Percentiles rank a stretch among this genome's conserved stretches.
Conservation (phyloP, 169 alveolate species). For the Pseudocohnilembus persalinus region DNA sequence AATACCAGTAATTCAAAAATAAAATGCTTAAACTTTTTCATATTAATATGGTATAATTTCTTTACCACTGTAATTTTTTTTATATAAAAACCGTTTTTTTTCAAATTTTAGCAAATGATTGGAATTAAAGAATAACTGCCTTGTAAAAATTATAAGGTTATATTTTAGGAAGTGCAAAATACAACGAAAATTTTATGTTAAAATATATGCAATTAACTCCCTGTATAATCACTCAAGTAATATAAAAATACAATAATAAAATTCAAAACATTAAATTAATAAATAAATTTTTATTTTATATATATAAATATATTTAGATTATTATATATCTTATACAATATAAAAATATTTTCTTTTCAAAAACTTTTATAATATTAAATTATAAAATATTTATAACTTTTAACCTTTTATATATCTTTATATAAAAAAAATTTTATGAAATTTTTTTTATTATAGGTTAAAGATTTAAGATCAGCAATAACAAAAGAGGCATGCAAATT, state of each 20-base stretch:
- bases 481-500: constrained; percentile 24
- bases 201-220: background rate
- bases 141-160: background rate
- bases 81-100: background rate
- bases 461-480: constrained; percentile 26
- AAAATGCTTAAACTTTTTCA: no score
- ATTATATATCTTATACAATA: no score
- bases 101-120: background rate
- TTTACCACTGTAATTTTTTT: no score
- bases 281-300: no score
- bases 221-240: background rate
- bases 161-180: background rate
- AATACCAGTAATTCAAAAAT: background rate
- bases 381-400: background rate
- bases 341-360: no score
- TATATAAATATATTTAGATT: no score
- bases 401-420: no score
- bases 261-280: no score
- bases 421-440: background rate
- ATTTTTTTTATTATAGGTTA: background rate
- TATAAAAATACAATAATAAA: no score
- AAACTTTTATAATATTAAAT: no score
- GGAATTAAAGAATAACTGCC: background rate
- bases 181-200: background rate
- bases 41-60: no score